Evolutionary conservation across 2,329 filamentous ascomycete species (phyloP).

Genomic region (Thermothelomyces thermophilus): DNA sequence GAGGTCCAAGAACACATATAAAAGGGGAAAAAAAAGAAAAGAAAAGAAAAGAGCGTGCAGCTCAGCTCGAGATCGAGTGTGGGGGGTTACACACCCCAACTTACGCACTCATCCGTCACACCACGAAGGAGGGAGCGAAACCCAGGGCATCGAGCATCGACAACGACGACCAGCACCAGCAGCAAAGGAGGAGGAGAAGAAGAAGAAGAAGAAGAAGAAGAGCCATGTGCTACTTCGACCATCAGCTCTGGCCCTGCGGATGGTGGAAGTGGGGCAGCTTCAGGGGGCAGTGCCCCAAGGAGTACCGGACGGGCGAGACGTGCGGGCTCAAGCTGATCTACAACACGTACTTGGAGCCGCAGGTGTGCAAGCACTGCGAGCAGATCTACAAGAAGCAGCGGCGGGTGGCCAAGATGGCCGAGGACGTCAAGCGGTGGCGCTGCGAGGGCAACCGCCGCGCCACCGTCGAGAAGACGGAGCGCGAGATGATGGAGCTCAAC

Average conservation of each 20-base stretch:
- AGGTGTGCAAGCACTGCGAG: constrained; percentile 77
- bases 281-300: constrained; percentile 84
- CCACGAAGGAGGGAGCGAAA: too few relatives aligned
- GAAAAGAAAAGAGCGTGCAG: too few relatives aligned
- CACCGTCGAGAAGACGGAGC: constrained; percentile 64
- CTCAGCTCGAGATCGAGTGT: too few relatives aligned
- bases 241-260: constrained; percentile 75
- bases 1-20: too few relatives aligned
- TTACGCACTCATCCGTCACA: too few relatives aligned
- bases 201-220: too few relatives aligned
- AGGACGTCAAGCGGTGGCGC: constrained; percentile 71
- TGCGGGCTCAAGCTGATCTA: constrained; percentile 90
- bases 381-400: constrained; percentile 82
- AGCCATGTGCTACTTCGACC: constrained; percentile 87
- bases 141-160: too few relatives aligned
- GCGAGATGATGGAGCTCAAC: constrained; percentile 57
- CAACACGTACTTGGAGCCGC: constrained; percentile 56
- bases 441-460: constrained; percentile 67
- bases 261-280: constrained; percentile 96
- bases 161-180: too few relatives aligned
- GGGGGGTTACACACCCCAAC: too few relatives aligned
- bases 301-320: constrained; percentile 93
- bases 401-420: constrained; percentile 64
- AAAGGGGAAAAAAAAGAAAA: too few relatives aligned
- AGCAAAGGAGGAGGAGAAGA: too few relatives aligned